Evolutionary conservation across 1,139 yeast genomes (phyloP).

Genomic region (Zhuliangozyma parablackwelliae): DNA sequence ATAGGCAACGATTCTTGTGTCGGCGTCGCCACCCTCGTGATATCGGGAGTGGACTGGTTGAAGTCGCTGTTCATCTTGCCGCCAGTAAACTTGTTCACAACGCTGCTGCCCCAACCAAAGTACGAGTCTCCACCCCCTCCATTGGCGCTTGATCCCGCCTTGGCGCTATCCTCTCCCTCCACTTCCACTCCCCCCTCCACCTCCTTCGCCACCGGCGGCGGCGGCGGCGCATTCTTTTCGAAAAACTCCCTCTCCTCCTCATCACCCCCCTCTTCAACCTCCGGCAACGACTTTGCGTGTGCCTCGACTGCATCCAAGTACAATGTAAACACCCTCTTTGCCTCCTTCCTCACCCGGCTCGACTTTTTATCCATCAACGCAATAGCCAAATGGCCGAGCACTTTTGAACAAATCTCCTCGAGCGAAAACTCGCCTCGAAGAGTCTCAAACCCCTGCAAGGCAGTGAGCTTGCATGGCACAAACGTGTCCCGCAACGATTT

Average conservation of each 20-base stretch:
- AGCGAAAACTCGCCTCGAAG: conserved; percentile 66
- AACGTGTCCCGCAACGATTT: conserved; percentile 80
- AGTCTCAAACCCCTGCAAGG: conserved; percentile 68
- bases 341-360: conserved; percentile 63
- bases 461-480: conserved; percentile 71
- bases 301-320: conserved; percentile 62
- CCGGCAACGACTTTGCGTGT: conserved; percentile 56
- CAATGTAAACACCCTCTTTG: conserved; percentile 59
- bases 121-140: neutral
- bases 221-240: conserved; percentile 22
- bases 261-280: conserved; percentile 41
- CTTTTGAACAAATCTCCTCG: conserved; percentile 72
- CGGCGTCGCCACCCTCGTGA: conserved; percentile 26
- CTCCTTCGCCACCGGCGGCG: neutral
- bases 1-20: conserved; percentile 13
- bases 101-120: conserved; percentile 22
- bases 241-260: conserved; percentile 32
- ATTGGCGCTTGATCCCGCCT: conserved; percentile 8
- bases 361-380: conserved; percentile 72
- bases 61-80: conserved; percentile 33
- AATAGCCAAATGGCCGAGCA: conserved; percentile 84
- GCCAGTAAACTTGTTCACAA: conserved; percentile 34
- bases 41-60: conserved; percentile 40
- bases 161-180: conserved; percentile 31
- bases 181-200: conserved; percentile 40